Conservation (phyloP, 2,329 filamentous ascomycete genomes). For the Helotiales sp. region DNA sequence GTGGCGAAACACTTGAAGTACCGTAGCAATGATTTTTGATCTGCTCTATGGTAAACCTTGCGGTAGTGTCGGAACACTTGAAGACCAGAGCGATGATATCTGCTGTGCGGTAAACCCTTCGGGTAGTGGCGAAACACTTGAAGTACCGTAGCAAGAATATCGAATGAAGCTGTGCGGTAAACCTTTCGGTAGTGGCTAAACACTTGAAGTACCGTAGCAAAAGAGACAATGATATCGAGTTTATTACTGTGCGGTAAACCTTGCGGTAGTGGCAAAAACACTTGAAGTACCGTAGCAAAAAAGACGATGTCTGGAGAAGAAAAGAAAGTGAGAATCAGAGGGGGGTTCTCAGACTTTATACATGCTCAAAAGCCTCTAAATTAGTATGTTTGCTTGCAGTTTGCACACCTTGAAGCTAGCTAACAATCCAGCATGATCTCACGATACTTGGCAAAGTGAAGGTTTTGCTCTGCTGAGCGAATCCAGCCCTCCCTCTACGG, state of each 20-base stretch:
- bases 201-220: background rate
- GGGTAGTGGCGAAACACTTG: background rate
- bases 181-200: background rate
- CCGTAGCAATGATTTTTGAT: too few species aligned
- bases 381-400: background rate
- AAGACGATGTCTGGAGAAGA: constrained; percentile 1
- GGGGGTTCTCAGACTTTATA: background rate
- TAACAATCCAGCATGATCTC: background rate
- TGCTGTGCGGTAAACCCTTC: background rate
- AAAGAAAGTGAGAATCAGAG: background rate
- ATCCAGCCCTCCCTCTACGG: background rate
- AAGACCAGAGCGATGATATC: background rate
- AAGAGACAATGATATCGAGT: too few species aligned
- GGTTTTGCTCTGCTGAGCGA: background rate
- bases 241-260: too few species aligned
- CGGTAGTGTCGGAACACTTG: too few species aligned
- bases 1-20: too few species aligned
- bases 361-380: background rate
- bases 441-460: background rate
- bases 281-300: background rate
- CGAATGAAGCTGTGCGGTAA: background rate
- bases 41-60: too few species aligned
- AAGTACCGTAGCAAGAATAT: background rate
- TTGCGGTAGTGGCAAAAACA: background rate
- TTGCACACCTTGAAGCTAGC: background rate